These are phyloP conservation scores for Ustilago trichophora DNA, from an alignment of 1,284 basidiomycete genomes.

Conservation along the genomic window DNA sequence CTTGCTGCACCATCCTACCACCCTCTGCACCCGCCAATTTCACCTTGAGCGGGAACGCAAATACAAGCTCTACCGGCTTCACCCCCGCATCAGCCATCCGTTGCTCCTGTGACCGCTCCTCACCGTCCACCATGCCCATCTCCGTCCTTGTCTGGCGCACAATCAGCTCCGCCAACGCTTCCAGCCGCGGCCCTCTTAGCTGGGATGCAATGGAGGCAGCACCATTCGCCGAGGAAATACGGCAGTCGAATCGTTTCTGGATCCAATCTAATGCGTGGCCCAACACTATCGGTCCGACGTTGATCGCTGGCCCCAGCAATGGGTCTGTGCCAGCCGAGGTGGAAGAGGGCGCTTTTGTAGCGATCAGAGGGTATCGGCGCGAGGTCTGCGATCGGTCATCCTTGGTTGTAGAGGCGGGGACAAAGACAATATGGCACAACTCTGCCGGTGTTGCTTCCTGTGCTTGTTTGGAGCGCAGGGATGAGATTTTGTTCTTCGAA, in stretches of 20 bases:
- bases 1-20: neutral
- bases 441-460: slow-evolving; percentile 36
- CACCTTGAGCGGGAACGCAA: slow-evolving; percentile 25
- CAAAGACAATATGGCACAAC: slow-evolving; percentile 41
- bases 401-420: slow-evolving; percentile 20
- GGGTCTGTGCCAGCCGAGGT: neutral
- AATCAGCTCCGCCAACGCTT: slow-evolving; percentile 36
- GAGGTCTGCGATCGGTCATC: slow-evolving; percentile 15
- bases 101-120: no score
- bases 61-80: slow-evolving; percentile 44
- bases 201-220: slow-evolving; percentile 24
- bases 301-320: no score
- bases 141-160: slow-evolving; percentile 31
- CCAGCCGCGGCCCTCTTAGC: slow-evolving; percentile 20
- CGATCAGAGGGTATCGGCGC: slow-evolving; percentile 35
- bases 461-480: slow-evolving; percentile 6
- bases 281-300: slow-evolving; percentile 31
- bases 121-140: slow-evolving; percentile 10
- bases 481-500: slow-evolving; percentile 6
- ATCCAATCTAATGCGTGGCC: slow-evolving; percentile 46
- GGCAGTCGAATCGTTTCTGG: slow-evolving; percentile 48
- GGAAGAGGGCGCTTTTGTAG: slow-evolving; percentile 37
- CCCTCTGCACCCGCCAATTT: neutral
- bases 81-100: slow-evolving; percentile 9
- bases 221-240: slow-evolving; percentile 30